A percentile compares a stretch with the other conserved stretches of the same genome.
Evolutionary conservation across 163 green algal species (phyloP).

Genomic region (Scenedesmus sp.): DNA sequence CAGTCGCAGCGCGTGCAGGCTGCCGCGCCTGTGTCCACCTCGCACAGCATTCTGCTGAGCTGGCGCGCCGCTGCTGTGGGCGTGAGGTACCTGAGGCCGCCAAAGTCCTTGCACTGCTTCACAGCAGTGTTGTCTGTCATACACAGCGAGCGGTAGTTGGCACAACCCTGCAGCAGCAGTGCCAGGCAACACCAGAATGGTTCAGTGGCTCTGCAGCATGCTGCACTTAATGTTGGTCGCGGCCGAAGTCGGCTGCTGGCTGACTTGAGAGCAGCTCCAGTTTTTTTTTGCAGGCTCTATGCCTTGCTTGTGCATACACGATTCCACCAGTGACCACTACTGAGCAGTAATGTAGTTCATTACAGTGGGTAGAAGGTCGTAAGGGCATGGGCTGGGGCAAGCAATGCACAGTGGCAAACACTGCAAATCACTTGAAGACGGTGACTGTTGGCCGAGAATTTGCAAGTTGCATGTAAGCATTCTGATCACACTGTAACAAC

Average conservation of each 20-base stretch:
- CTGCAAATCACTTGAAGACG: too few species aligned
- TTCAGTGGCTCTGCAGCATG: background rate
- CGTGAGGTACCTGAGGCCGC: background rate
- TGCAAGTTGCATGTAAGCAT: background rate
- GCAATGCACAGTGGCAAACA: too few species aligned
- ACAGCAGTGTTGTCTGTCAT: background rate
- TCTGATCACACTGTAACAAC: background rate
- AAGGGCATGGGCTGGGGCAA: too few species aligned
- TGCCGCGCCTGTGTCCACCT: background rate
- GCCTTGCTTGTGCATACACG: too few species aligned
- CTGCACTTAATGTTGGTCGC: too few species aligned
- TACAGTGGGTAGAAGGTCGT: too few species aligned
- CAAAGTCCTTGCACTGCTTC: constrained; percentile 5
- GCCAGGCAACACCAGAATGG: background rate
- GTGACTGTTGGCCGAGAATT: too few species aligned
- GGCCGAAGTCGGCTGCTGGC: background rate
- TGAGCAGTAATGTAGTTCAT: background rate
- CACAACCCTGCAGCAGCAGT: constrained; percentile 14
- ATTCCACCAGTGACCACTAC: background rate
- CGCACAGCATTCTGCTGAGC: constrained; percentile 25
- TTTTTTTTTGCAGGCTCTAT: too few species aligned
- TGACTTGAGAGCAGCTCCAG: too few species aligned
- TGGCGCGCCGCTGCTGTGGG: constrained; percentile 30
- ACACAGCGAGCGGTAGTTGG: constrained; percentile 3
- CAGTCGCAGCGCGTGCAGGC: constrained; percentile 32